Percentiles rank a stretch among this genome's conserved stretches.
Conservation (phyloP, 1,139 yeast species). For the Suhomyces kunorum region DNA sequence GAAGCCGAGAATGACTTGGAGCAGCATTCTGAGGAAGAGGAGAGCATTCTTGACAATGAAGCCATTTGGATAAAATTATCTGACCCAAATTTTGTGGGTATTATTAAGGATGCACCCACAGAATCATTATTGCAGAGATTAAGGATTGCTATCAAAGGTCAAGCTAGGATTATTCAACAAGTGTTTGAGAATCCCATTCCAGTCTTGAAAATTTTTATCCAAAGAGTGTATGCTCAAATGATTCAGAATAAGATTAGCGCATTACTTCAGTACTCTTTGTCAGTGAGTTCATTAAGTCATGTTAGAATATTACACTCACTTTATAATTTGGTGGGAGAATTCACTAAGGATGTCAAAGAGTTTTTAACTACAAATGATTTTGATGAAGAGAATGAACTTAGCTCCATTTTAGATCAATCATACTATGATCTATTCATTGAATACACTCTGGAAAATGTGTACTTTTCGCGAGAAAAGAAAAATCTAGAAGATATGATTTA, state of each 20-base stretch:
- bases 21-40: constrained; percentile 38
- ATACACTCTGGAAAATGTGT: constrained; percentile 65
- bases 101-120: constrained; percentile 36
- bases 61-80: constrained; percentile 38
- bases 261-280: constrained; percentile 63
- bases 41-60: constrained; percentile 41
- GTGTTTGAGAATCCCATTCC: constrained; percentile 69
- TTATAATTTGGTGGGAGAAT: constrained; percentile 59
- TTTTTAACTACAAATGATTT: constrained; percentile 50
- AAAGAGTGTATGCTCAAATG: constrained; percentile 76
- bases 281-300: constrained; percentile 70
- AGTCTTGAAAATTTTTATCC: constrained; percentile 70
- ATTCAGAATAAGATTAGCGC: constrained; percentile 68
- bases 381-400: constrained; percentile 47
- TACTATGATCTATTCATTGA: constrained; percentile 73
- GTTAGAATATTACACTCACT: constrained; percentile 73
- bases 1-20: constrained; percentile 31
- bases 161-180: constrained; percentile 69
- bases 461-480: constrained; percentile 73
- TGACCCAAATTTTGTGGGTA: constrained; percentile 37
- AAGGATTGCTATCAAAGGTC: constrained; percentile 56
- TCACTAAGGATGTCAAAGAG: constrained; percentile 67
- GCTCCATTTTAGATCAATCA: constrained; percentile 66
- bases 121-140: constrained; percentile 37
- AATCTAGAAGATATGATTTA: constrained; percentile 65